Base-by-base conservation (phyloP, 306 rosid genomes). In the Geum urbanum region DNA sequence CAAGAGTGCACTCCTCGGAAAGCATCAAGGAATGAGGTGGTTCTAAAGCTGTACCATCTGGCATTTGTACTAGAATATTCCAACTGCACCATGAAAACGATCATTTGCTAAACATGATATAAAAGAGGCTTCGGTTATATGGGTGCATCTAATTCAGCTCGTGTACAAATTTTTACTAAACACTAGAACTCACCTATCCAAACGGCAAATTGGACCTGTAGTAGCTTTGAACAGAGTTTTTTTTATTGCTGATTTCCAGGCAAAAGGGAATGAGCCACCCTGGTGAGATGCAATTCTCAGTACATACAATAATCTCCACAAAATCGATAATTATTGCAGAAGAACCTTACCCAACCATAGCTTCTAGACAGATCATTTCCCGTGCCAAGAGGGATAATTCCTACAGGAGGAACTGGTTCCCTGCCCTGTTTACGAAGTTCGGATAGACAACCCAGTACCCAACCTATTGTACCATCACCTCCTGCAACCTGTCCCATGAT, bases 191-290 rank as follows among this genome's bases (percentile, higher is more conserved):
- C 66, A 91, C 99, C 99, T 88, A 79, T 95, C 99, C 80, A 95
- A 80, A 73, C 70, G 81, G 60, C 84, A 72, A 74, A 86, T 32
- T 59, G 70, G 81, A 52, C 95, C 95, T 9, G 75, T 81, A 72
- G 80, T 77, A 56, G 97, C 97, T 77, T 69, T 86, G 78, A 55
- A 59, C 5, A 95, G 87, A 80, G 80, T 80, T 85, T 78, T 87
- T 75, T 91, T 95, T 54, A 95, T 81, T 59, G 95, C 97, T 63
- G 96, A 76, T 72, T 75, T 95, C 99, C 99, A 91, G 58, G 85
- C 86, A 82, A 80, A 95, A 78, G 99, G 99, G 79, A 95, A 91
- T 44, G 97, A 89, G 78, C 99, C 99, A 71, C 99, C 99, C 99
- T 95, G 82, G 74, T 59, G 60, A 75, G 16, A 75, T 70, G 12